Percentiles rank a stretch among this genome's conserved stretches.
phyloP scores from a whole-genome alignment of 2,329 filamentous ascomycete genomes.

The Talaromyces funiculosus region DNA sequence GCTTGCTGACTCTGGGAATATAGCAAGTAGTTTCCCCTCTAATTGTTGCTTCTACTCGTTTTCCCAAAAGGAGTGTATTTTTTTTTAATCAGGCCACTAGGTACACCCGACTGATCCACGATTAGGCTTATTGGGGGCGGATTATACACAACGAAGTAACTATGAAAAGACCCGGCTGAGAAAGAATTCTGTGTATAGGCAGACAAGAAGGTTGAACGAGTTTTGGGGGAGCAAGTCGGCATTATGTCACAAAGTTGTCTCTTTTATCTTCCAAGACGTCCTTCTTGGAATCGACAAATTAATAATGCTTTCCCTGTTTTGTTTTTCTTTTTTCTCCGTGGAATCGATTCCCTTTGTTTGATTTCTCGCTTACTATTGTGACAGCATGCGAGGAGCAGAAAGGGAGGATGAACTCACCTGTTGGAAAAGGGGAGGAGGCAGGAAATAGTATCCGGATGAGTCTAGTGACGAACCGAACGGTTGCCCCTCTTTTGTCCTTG shows the following conservation, averaged over 20 bases:
- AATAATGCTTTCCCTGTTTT: background rate
- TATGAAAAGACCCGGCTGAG: background rate
- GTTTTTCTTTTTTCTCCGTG: background rate
- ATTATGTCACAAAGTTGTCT: background rate
- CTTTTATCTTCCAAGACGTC: background rate
- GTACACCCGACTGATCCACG: background rate
- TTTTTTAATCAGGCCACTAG: background rate
- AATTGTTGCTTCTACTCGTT: background rate
- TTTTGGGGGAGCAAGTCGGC: background rate
- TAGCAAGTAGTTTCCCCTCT: background rate
- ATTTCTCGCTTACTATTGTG: background rate
- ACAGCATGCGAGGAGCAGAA: background rate
- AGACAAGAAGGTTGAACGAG: background rate
- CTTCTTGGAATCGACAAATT: background rate
- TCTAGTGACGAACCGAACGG: background rate
- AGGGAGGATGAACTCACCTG: background rate
- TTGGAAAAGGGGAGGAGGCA: background rate
- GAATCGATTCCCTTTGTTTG: constrained; percentile 9
- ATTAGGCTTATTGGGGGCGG: background rate
- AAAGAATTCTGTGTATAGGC: background rate
- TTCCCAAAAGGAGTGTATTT: background rate
- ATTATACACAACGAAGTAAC: background rate
- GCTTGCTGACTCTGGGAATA: background rate
- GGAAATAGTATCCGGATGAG: constrained; percentile 4
- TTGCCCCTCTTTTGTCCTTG: constrained; percentile 6